Conservation (phyloP, 2,329 filamentous ascomycete species). For the Alternaria hordeiaustralica region DNA sequence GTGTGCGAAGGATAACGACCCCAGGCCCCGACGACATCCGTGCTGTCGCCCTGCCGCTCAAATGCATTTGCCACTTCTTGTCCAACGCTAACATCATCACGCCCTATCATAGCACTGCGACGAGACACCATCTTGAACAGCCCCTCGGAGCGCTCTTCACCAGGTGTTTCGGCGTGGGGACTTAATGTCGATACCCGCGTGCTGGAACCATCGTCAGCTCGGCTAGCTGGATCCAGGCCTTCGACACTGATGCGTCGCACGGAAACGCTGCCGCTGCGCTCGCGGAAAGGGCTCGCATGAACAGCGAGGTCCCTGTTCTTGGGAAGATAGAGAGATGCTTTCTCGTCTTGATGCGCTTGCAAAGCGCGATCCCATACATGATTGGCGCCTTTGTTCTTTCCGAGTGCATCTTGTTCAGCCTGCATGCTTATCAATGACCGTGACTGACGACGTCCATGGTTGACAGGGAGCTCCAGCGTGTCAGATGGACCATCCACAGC, state of each 20-base stretch:
- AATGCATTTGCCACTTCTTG: conserved; percentile 27
- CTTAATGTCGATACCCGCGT: conserved; percentile 16
- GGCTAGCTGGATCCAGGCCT: neutral
- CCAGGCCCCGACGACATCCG: conserved; percentile 50
- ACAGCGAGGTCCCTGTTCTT: conserved; percentile 39
- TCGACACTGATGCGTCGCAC: conserved; percentile 10
- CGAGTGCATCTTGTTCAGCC: conserved; percentile 32
- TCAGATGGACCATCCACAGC: conserved; percentile 32
- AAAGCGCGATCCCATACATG: conserved; percentile 47
- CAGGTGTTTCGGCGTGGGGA: conserved; percentile 1
- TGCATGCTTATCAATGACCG: conserved; percentile 40
- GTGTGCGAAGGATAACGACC: conserved; percentile 56
- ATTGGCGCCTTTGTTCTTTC: conserved; percentile 29
- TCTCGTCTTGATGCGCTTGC: conserved; percentile 46
- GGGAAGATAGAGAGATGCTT: conserved; percentile 41
- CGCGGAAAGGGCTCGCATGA: conserved; percentile 38
- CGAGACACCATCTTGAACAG: conserved; percentile 5
- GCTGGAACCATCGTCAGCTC: conserved; percentile 5
- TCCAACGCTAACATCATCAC: conserved; percentile 4
- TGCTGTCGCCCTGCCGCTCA: conserved; percentile 35
- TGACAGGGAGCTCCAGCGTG: conserved; percentile 9
- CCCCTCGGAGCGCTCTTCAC: neutral
- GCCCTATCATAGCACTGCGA: conserved; percentile 29
- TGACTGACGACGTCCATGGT: conserved; percentile 36
- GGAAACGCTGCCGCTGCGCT: conserved; percentile 37